Evolutionary conservation across 2,329 filamentous ascomycete genomes (phyloP).

Genomic region (Didymella pinodella): DNA sequence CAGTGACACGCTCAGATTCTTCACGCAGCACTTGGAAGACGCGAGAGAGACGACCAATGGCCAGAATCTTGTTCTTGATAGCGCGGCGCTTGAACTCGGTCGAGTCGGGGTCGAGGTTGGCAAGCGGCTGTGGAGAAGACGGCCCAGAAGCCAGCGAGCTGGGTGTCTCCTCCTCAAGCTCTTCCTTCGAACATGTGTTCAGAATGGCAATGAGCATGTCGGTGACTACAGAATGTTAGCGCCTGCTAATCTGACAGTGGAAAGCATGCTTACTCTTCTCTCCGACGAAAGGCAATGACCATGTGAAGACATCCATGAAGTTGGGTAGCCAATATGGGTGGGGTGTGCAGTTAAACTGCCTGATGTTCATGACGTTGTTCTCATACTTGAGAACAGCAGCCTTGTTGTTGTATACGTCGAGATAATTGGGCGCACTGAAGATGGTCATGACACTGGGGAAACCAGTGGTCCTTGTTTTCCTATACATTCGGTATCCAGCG

Average conservation of each 20-base stretch:
- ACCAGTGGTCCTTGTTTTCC: constrained; percentile 95
- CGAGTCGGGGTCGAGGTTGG: constrained; percentile 75
- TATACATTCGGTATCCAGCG: constrained; percentile 98
- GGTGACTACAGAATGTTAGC: constrained; percentile 64
- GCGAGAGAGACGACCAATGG: constrained; percentile 92
- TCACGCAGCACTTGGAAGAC: constrained; percentile 98
- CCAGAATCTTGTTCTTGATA: constrained; percentile 99
- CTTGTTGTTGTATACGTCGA: constrained; percentile 99
- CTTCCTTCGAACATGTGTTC: constrained; percentile 97
- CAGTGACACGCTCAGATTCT: constrained; percentile 94
- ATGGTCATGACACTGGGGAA: constrained; percentile 99
- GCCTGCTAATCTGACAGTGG: not conserved
- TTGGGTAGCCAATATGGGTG: constrained; percentile 99
- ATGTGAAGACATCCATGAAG: constrained; percentile 99
- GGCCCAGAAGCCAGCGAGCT: constrained; percentile 75
- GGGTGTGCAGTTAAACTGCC: constrained; percentile 99
- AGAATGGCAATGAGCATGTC: constrained; percentile 99
- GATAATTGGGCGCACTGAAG: constrained; percentile 97
- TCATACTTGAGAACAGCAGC: constrained; percentile 98
- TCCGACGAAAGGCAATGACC: constrained; percentile 97
- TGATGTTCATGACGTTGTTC: constrained; percentile 99
- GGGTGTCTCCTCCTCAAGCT: constrained; percentile 88
- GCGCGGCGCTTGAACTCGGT: constrained; percentile 93
- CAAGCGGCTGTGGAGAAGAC: constrained; percentile 72
- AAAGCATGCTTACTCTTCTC: constrained; percentile 70